These are phyloP conservation scores for Lentinula guzmanii DNA, from an alignment of 768 basidiomycete genomes.

Conservation along the genomic window DNA sequence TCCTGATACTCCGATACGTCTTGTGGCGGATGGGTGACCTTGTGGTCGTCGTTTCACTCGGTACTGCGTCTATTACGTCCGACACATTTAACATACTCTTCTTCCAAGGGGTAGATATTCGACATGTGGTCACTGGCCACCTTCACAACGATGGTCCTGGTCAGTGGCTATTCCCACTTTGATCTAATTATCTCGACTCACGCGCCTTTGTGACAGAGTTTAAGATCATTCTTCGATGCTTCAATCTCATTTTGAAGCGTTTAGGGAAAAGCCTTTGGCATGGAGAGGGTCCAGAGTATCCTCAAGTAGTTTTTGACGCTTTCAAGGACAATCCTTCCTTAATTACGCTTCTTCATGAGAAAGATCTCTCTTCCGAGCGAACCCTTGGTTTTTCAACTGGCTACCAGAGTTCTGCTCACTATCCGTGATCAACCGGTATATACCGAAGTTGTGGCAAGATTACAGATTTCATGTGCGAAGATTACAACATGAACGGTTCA, in stretches of 20 bases:
- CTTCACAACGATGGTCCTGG: constrained; percentile 53
- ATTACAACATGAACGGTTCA: constrained; percentile 76
- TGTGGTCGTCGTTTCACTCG: constrained; percentile 47
- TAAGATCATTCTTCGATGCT: constrained; percentile 47
- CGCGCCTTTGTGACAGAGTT: constrained; percentile 42
- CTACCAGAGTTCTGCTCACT: constrained; percentile 56
- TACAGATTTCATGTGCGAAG: constrained; percentile 70
- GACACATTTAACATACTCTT: constrained; percentile 15
- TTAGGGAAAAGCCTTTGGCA: constrained; percentile 59
- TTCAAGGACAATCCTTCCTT: constrained; percentile 74
- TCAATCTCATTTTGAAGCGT: constrained; percentile 55
- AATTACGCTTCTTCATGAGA: constrained; percentile 34
- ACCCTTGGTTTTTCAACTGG: constrained; percentile 55
- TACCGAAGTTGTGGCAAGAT: constrained; percentile 66
- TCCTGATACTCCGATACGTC: constrained; percentile 12
- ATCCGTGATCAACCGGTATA: constrained; percentile 42
- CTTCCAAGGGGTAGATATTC: constrained; percentile 28
- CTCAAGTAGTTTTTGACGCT: constrained; percentile 73
- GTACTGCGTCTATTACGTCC: constrained; percentile 52
- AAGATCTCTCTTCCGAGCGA: constrained; percentile 23
- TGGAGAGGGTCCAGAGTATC: constrained; percentile 64
- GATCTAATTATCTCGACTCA: background rate
- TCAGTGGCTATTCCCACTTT: constrained; percentile 31
- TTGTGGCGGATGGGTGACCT: constrained; percentile 31
- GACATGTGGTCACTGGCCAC: constrained; percentile 54